Evolutionary conservation across 805 yeast species (phyloP).

Genomic region (Wickerhamiella azyma): DNA sequence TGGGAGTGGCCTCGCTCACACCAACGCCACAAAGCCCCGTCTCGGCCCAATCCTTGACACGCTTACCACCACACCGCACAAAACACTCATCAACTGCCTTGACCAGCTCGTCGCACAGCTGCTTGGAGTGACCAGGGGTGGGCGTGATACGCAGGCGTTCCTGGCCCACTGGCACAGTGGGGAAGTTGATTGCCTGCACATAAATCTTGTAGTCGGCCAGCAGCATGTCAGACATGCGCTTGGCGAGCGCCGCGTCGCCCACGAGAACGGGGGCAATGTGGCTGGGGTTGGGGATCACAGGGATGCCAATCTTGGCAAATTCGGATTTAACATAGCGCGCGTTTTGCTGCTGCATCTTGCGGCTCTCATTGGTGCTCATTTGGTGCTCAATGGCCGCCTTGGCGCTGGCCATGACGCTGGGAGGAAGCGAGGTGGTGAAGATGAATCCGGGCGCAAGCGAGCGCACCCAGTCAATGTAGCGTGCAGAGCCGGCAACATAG

Average conservation of each 20-base stretch:
- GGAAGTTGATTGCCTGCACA: conserved; percentile 97
- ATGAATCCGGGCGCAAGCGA: conserved; percentile 95
- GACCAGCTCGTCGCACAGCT: conserved; percentile 60
- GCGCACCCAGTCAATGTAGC: conserved; percentile 86
- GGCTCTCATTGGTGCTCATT: conserved; percentile 59
- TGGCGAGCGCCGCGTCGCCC: conserved; percentile 89
- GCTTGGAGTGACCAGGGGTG: conserved; percentile 86
- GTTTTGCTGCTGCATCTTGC: conserved; percentile 72
- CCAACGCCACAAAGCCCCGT: conserved; percentile 85
- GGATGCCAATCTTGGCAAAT: conserved; percentile 61
- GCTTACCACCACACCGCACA: conserved; percentile 55
- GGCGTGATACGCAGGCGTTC: conserved; percentile 98
- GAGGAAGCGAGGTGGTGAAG: conserved; percentile 93
- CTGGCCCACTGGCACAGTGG: conserved; percentile 90
- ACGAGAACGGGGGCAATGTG: conserved; percentile 92
- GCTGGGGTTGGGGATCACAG: conserved; percentile 94
- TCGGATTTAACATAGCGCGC: conserved; percentile 72
- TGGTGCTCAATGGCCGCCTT: conserved; percentile 76
- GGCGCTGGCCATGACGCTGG: conserved; percentile 95
- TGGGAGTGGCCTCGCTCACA: conserved; percentile 37
- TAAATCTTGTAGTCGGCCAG: conserved; percentile 75
- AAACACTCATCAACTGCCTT: conserved; percentile 73
- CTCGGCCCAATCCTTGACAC: conserved; percentile 62
- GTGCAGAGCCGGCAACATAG: conserved; percentile 78
- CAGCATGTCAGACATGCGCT: conserved; percentile 77